Conservation (phyloP, 1,284 basidiomycete species). For the Heterobasidion parviporum region DNA sequence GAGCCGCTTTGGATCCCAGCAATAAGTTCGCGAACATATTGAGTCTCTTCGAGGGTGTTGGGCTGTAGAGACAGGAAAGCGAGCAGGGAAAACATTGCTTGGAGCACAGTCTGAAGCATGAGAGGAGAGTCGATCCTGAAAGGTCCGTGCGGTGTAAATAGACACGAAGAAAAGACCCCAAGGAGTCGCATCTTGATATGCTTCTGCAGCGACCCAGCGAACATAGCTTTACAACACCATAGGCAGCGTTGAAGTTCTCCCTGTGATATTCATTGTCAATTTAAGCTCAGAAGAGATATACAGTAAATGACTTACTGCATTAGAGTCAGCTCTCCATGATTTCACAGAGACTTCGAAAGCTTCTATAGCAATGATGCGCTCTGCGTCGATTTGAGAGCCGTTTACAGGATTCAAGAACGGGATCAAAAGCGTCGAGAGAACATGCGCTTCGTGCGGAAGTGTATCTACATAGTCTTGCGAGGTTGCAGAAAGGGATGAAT, state of each 20-base stretch:
- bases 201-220: constrained; percentile 27
- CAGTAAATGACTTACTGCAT: constrained; percentile 29
- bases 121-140: constrained; percentile 34
- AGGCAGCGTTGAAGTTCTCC: constrained; percentile 47
- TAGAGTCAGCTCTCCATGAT: constrained; percentile 45
- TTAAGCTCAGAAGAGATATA: not conserved
- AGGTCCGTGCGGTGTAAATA: constrained; percentile 37
- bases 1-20: constrained; percentile 19
- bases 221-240: constrained; percentile 55
- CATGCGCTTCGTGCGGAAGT: constrained; percentile 49
- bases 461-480: constrained; percentile 12
- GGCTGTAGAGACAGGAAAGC: constrained; percentile 21
- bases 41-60: constrained; percentile 15
- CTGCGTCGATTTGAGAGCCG: constrained; percentile 32
- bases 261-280: constrained; percentile 20
- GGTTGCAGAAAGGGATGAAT: constrained; percentile 27
- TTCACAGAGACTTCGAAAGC: constrained; percentile 48
- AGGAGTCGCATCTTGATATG: constrained; percentile 39
- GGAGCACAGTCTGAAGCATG: constrained; percentile 44
- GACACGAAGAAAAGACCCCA: constrained; percentile 36
- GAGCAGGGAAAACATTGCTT: constrained; percentile 44
- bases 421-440: constrained; percentile 47
- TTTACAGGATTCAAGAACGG: constrained; percentile 41
- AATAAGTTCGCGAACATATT: constrained; percentile 22
- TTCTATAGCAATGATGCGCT: constrained; percentile 49